Evolutionary conservation across 495 filamentous ascomycete species (phyloP).

Genomic region (Aspergillus homomorphus): DNA sequence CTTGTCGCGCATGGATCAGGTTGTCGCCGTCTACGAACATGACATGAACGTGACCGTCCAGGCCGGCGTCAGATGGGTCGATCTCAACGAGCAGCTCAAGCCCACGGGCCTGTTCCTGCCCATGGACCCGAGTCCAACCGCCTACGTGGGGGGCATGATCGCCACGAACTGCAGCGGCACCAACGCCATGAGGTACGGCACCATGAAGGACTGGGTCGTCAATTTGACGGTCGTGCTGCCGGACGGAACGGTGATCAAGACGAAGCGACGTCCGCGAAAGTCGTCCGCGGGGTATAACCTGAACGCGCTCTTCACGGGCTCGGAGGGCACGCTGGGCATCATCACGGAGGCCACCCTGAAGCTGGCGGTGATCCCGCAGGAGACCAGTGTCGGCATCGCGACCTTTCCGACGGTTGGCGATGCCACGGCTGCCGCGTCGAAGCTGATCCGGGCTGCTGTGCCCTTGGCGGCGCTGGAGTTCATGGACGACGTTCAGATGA

Average conservation of each 20-base stretch:
- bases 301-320: slow-evolving; percentile 73
- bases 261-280: slow-evolving; percentile 51
- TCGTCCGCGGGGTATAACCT: slow-evolving; percentile 79
- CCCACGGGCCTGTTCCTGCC: slow-evolving; percentile 75
- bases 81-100: slow-evolving; percentile 68
- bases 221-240: slow-evolving; percentile 80
- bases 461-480: slow-evolving; percentile 81
- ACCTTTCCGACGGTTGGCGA: slow-evolving; percentile 67
- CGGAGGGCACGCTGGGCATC: slow-evolving; percentile 79
- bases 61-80: slow-evolving; percentile 46
- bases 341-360: slow-evolving; percentile 78
- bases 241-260: slow-evolving; percentile 84
- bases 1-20: slow-evolving; percentile 75
- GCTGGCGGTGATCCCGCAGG: slow-evolving; percentile 67
- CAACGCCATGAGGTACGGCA: slow-evolving; percentile 82
- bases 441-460: slow-evolving; percentile 69
- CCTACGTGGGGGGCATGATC: slow-evolving; percentile 83
- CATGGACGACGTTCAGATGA: slow-evolving; percentile 85
- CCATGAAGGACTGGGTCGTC: slow-evolving; percentile 89
- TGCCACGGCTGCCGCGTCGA: slow-evolving; percentile 71
- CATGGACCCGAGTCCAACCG: slow-evolving; percentile 62
- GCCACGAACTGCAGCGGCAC: slow-evolving; percentile 80
- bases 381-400: slow-evolving; percentile 70
- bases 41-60: slow-evolving; percentile 40
- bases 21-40: slow-evolving; percentile 67